phyloP scores from a whole-genome alignment of 2,329 filamentous ascomycete genomes.

The Diplodia scrobiculata region DNA sequence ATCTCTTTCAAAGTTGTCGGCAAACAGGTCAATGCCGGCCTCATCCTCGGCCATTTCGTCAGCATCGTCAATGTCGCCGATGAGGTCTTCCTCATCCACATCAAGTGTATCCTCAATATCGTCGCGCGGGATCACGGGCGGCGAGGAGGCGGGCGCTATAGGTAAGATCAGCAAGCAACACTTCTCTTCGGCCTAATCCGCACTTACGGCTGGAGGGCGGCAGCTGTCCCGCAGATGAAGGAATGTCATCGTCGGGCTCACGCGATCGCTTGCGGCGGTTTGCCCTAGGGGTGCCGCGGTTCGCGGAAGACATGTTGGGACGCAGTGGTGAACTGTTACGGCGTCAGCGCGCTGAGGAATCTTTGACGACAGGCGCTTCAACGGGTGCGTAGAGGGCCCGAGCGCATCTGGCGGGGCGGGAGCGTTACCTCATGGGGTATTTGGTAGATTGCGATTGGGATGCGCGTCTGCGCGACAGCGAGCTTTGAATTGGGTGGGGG shows the following conservation, averaged over 20 bases:
- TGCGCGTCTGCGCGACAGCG: neutral
- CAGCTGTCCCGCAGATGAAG: slow-evolving; percentile 56
- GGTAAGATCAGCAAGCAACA: slow-evolving; percentile 29
- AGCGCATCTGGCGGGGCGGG: slow-evolving; percentile 15
- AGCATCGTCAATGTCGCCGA: slow-evolving; percentile 66
- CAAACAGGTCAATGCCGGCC: slow-evolving; percentile 71
- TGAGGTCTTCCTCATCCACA: slow-evolving; percentile 64
- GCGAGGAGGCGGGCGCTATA: slow-evolving; percentile 60
- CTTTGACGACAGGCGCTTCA: slow-evolving; percentile 13
- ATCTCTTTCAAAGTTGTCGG: slow-evolving; percentile 66
- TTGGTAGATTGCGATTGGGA: neutral
- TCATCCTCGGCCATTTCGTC: slow-evolving; percentile 71
- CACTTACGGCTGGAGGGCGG: slow-evolving; percentile 66
- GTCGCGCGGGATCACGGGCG: slow-evolving; percentile 65
- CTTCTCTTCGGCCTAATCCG: neutral
- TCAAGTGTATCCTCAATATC: slow-evolving; percentile 62
- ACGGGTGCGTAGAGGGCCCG: slow-evolving; percentile 11
- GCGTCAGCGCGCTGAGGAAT: slow-evolving; percentile 30
- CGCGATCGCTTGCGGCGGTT: slow-evolving; percentile 64
- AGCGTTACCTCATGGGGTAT: slow-evolving; percentile 26
- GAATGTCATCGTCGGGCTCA: slow-evolving; percentile 64
- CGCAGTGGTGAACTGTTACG: slow-evolving; percentile 74
- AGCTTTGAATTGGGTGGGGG: neutral
- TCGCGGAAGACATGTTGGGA: slow-evolving; percentile 78
- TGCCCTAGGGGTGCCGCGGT: slow-evolving; percentile 64